A percentile compares a stretch with the other conserved stretches of the same genome.
phyloP scores from a whole-genome alignment of 345 rosid species.

The Aurinia saxatilis region DNA sequence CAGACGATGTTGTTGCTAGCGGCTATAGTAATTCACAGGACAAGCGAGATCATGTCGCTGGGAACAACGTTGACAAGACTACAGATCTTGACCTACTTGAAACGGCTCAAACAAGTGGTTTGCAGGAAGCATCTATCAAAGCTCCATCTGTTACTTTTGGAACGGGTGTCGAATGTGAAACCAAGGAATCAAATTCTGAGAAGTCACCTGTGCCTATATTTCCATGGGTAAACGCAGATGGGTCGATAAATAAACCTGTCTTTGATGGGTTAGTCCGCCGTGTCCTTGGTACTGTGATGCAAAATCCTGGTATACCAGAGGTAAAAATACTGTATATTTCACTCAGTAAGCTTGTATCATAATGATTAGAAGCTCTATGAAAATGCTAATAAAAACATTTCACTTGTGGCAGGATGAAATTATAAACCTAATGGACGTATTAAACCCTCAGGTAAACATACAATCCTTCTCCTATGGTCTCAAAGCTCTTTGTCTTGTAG shows the following conservation, averaged over 20 bases:
- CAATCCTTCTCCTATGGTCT: not conserved
- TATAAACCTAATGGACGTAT: slow-evolving; percentile 51
- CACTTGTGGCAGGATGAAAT: slow-evolving; percentile 56
- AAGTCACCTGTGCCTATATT: slow-evolving; percentile 48
- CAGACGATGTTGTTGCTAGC: slow-evolving; percentile 24
- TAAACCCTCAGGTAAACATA: slow-evolving; percentile 82
- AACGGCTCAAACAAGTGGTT: slow-evolving; percentile 34
- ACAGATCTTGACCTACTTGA: slow-evolving; percentile 87
- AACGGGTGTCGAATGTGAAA: not conserved
- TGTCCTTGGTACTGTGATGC: slow-evolving; percentile 80
- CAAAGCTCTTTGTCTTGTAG: not conserved
- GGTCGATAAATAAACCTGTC: slow-evolving; percentile 55
- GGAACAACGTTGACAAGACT: slow-evolving; percentile 53
- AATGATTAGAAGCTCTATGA: not conserved
- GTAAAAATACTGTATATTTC: slow-evolving; percentile 33
- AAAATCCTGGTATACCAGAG: slow-evolving; percentile 82
- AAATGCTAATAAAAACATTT: slow-evolving; percentile 1
- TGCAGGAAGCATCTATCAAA: slow-evolving; percentile 26
- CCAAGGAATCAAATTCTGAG: slow-evolving; percentile 20
- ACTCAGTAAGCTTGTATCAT: not conserved
- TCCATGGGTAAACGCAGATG: slow-evolving; percentile 96
- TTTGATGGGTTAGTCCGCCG: slow-evolving; percentile 75
- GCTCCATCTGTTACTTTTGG: slow-evolving; percentile 16
- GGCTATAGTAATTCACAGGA: slow-evolving; percentile 24
- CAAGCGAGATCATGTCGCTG: slow-evolving; percentile 9